These are phyloP conservation scores for Pseudocercospora fuligena DNA, from an alignment of 2,329 filamentous ascomycete species.

Conservation along the genomic window DNA sequence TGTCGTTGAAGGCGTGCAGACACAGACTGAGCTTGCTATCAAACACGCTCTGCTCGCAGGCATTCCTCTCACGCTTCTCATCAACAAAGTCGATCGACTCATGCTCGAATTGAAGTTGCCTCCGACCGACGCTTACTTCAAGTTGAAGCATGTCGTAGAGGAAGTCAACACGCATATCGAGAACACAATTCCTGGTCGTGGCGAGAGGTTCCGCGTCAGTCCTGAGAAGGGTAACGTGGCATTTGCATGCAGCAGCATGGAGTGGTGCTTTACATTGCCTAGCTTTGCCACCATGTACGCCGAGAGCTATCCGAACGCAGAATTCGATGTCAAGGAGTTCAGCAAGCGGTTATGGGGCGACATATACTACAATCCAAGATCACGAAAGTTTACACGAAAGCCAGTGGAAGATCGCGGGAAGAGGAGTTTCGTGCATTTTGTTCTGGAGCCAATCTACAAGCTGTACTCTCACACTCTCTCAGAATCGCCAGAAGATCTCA, in stretches of 20 bases:
- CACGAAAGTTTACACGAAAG: constrained; percentile 90
- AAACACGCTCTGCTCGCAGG: constrained; percentile 91
- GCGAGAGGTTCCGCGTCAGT: constrained; percentile 79
- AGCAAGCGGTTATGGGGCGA: constrained; percentile 90
- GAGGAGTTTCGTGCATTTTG: constrained; percentile 90
- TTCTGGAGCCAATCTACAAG: constrained; percentile 97
- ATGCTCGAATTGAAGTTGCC: constrained; percentile 94
- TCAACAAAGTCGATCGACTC: constrained; percentile 97
- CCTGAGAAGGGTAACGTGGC: constrained; percentile 98
- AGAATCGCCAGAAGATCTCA: constrained; percentile 83
- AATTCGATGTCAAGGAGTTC: constrained; percentile 79
- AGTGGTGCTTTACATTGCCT: constrained; percentile 93
- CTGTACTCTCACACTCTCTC: constrained; percentile 94
- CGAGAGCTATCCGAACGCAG: constrained; percentile 67
- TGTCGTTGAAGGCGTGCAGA: constrained; percentile 97
- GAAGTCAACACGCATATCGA: constrained; percentile 97
- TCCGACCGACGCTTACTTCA: constrained; percentile 96
- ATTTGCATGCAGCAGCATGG: constrained; percentile 90
- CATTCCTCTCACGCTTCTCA: constrained; percentile 82
- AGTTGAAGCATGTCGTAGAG: constrained; percentile 97
- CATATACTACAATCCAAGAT: constrained; percentile 91
- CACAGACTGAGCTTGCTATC: constrained; percentile 96
- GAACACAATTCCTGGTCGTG: constrained; percentile 78
- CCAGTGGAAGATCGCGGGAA: constrained; percentile 78
- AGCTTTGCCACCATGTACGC: constrained; percentile 98